These are phyloP conservation scores for Halteria grandinella DNA, from an alignment of 73 alveolate genomes.

Conservation along the genomic window DNA sequence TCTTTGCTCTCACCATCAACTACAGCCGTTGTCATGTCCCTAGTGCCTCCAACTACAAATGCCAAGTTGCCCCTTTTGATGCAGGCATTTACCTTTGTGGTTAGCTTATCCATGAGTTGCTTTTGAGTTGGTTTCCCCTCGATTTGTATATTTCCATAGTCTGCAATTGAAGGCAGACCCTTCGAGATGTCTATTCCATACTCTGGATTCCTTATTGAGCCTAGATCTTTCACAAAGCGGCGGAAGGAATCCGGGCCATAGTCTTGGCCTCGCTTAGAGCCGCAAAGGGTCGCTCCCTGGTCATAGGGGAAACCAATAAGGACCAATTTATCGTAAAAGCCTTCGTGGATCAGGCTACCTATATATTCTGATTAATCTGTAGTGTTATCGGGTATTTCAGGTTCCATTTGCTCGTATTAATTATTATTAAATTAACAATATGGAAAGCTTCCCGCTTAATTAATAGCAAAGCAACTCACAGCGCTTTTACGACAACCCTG, in stretches of 20 bases:
- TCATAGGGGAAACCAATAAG: slow-evolving; percentile 57
- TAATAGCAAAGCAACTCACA: too few species aligned
- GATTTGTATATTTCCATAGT: slow-evolving; percentile 55
- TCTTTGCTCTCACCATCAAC: slow-evolving; percentile 17
- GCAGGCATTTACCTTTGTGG: neutral
- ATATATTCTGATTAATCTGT: slow-evolving; percentile 23
- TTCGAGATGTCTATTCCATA: slow-evolving; percentile 33
- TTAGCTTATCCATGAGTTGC: neutral
- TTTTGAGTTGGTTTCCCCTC: neutral
- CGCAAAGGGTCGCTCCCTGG: slow-evolving; percentile 58
- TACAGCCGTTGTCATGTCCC: slow-evolving; percentile 44
- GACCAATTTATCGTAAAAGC: slow-evolving; percentile 23
- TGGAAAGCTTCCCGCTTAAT: too few species aligned
- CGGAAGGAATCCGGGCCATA: slow-evolving; percentile 63
- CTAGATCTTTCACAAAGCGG: slow-evolving; percentile 38
- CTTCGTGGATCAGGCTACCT: slow-evolving; percentile 39
- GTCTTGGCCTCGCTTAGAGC: slow-evolving; percentile 51
- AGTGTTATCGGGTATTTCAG: too few species aligned
- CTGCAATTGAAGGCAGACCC: slow-evolving; percentile 17
- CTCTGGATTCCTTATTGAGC: slow-evolving; percentile 46
- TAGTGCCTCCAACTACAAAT: slow-evolving; percentile 54
- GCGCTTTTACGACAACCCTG: too few species aligned
- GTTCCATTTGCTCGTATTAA: too few species aligned
- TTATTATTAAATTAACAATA: too few species aligned
- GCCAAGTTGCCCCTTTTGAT: slow-evolving; percentile 29